Base-by-base conservation (phyloP, 352 stramenopile species). In the Bremia lactucae region DNA sequence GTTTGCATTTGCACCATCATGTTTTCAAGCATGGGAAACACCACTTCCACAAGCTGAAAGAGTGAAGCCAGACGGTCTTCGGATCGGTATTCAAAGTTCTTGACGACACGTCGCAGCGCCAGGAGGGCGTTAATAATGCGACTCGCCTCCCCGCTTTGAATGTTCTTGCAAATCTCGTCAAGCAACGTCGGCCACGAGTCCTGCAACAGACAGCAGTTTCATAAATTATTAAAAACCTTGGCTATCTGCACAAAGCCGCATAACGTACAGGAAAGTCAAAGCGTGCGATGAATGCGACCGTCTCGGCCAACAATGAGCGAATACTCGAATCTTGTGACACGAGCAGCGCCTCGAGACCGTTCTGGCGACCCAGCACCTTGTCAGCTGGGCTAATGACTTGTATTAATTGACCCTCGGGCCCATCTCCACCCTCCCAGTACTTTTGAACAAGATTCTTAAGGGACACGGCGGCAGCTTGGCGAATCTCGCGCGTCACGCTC, bases 21-120 rank as follows among this genome's bases (percentile, higher is more conserved):
- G 20, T 81, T 81, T 9, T 94, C 72, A 22, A 98, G 68, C 57
- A 97, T 73, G 7, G 94, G 91, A 56, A 98, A 98, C 2, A 86
- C 80, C 18, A 85, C 70, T 31, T 88, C 70, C 15, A 98, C 87
- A 42, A 98, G 91, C 48, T 94, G 74, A 54, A 92, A 87, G 13
- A 98, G 72, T 7, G 92, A 88, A 14, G 69, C 73, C 16, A 96
- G 62, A 23, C 87, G 68, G 49, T 97, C 94, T 16, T 95, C 85
- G 14, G 65, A 72, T 53, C 96, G 96, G 79, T 97, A 98, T 66
- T 98, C 95, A 62, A 97, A 98, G 55, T 96, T 88, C 72, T 98
- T 98, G 53, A 96, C 93, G 28, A 98, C 72, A 59, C 96, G 96
- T 28, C 95, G 84, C 42, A 98, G 56, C 16, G 92, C 91, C 39